A percentile compares a stretch with the other conserved stretches of the same genome.
Evolutionary conservation across 2,329 filamentous ascomycete genomes (phyloP).

Genomic region (Emmonsia crescens): DNA sequence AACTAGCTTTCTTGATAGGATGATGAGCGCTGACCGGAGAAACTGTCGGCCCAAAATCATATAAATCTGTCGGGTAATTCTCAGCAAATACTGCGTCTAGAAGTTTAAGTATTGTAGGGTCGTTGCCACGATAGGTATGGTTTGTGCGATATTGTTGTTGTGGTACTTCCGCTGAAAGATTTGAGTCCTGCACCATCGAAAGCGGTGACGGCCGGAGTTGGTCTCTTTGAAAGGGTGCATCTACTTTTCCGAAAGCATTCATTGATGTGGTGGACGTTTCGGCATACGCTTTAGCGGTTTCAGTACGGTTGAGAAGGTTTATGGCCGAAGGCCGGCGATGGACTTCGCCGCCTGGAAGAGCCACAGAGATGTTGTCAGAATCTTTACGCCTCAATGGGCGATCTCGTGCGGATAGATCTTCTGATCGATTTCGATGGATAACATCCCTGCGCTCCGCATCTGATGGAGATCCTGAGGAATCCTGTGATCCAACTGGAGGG

Average conservation of each 20-base stretch:
- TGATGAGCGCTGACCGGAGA: constrained; percentile 49
- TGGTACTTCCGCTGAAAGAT: constrained; percentile 17
- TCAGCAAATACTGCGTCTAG: constrained; percentile 74
- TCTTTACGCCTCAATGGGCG: constrained; percentile 15
- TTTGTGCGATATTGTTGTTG: constrained; percentile 47
- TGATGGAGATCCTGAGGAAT: constrained; percentile 24
- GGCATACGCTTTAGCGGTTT: constrained; percentile 50
- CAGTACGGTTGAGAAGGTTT: constrained; percentile 48
- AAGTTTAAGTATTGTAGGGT: constrained; percentile 50
- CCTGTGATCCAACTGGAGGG: constrained; percentile 21
- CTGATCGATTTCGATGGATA: constrained; percentile 11
- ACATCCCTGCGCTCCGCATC: constrained; percentile 26
- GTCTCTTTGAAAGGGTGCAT: constrained; percentile 38
- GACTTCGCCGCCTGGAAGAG: constrained; percentile 16
- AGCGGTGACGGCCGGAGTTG: constrained; percentile 27
- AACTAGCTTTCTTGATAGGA: constrained; percentile 44
- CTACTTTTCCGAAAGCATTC: constrained; percentile 55
- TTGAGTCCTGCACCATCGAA: constrained; percentile 21
- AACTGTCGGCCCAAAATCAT: constrained; percentile 68
- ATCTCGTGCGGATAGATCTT: constrained; percentile 18
- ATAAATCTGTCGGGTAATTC: constrained; percentile 49
- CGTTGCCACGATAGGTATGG: constrained; percentile 77
- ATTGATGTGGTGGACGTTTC: constrained; percentile 54
- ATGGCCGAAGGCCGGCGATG: constrained; percentile 45
- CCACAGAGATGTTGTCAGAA: constrained; percentile 19